Evolutionary conservation across 2,329 filamentous ascomycete species (phyloP).

Genomic region (Sarocladium brachiariae): DNA sequence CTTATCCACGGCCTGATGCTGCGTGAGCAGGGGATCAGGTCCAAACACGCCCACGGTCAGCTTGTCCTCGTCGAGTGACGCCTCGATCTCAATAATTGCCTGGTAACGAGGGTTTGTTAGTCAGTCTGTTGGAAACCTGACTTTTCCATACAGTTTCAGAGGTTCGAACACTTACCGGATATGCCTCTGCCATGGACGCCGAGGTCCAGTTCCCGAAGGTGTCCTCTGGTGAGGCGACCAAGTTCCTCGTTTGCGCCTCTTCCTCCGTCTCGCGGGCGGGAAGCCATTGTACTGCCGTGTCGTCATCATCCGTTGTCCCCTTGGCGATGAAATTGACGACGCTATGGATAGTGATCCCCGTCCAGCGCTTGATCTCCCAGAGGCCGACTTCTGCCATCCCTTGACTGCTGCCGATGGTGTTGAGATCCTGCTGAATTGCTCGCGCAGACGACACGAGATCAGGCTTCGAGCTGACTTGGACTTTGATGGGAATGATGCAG

Average conservation of each 20-base stretch:
- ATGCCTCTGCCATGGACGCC: conserved; percentile 20
- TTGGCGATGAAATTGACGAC: conserved; percentile 74
- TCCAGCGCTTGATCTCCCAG: conserved; percentile 69
- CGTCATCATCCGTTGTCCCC: conserved; percentile 13
- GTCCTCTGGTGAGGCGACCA: too few relatives aligned
- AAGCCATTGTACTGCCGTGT: conserved; percentile 18
- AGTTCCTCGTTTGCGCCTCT: too few relatives aligned
- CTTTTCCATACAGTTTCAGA: too few relatives aligned
- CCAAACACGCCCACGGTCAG: conserved; percentile 37
- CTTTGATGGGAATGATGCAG: conserved; percentile 67
- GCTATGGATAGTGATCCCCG: conserved; percentile 59
- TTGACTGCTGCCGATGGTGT: conserved; percentile 46
- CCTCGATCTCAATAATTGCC: conserved; percentile 35
- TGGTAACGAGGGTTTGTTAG: too few relatives aligned
- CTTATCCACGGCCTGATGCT: neutral
- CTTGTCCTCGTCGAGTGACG: conserved; percentile 22
- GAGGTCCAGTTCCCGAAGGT: neutral
- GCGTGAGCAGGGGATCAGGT: conserved; percentile 13
- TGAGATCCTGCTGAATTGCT: conserved; percentile 61
- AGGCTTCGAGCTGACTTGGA: conserved; percentile 26
- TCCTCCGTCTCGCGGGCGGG: conserved; percentile 14
- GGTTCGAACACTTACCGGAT: conserved; percentile 21
- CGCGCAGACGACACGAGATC: neutral
- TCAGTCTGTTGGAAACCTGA: too few relatives aligned
- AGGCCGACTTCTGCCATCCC: conserved; percentile 53